Conservation (phyloP, 352 stramenopile genomes). For the Globisporangium mamillatum region DNA sequence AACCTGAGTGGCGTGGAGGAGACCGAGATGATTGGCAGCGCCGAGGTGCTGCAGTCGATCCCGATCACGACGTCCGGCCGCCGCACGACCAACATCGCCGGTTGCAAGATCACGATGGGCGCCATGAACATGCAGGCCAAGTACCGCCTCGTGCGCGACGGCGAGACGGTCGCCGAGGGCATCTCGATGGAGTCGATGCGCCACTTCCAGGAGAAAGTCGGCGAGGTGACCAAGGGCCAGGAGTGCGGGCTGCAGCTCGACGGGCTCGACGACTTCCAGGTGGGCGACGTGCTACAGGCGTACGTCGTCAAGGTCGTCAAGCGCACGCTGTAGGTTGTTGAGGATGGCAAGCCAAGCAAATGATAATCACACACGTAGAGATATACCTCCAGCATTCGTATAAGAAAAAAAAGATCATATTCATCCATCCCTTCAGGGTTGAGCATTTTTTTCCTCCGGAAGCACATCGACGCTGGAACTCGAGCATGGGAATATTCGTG, state of each 20-base stretch:
- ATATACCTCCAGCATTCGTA: background rate
- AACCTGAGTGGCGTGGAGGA: conserved; percentile 65
- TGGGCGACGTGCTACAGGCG: conserved; percentile 94
- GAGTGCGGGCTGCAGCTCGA: conserved; percentile 98
- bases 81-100: conserved; percentile 93
- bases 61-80: conserved; percentile 75
- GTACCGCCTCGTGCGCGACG: conserved; percentile 88
- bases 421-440: background rate
- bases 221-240: conserved; percentile 90
- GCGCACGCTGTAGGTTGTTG: conserved; percentile 37
- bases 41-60: conserved; percentile 83
- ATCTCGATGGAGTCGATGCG: conserved; percentile 83
- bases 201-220: conserved; percentile 92
- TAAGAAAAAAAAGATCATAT: background rate
- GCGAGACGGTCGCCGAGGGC: conserved; percentile 88
- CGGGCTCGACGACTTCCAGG: conserved; percentile 91
- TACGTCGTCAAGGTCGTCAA: conserved; percentile 78
- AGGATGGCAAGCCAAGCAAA: background rate
- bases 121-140: conserved; percentile 86
- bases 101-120: conserved; percentile 94
- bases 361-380: conserved; percentile 1
- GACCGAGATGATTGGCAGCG: conserved; percentile 62
- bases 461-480: too few relatives aligned
- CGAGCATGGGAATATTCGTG: too few relatives aligned
- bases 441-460: too few relatives aligned